Base-by-base conservation (phyloP, 345 rosid species). In the Pistacia vera region DNA sequence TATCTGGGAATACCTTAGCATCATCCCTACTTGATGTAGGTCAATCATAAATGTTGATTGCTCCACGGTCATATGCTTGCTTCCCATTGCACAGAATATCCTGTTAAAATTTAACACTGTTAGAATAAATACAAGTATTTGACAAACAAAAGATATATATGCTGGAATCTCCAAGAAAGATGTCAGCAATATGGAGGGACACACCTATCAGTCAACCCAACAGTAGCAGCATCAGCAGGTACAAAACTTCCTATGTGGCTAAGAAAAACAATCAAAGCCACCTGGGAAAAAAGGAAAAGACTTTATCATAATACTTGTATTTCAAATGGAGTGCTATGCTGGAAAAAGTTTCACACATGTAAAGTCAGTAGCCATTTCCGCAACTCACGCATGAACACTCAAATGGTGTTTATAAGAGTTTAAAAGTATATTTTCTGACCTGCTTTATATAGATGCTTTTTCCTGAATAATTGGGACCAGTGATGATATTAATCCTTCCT, bases 161-260 rank as follows among this genome's bases (percentile, higher is more conserved):
- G 28, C 22, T 22, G 66, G 36, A 46, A 64, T 48, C 36, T 75
- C 28, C 71, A 72, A 41, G 63, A 73, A 83, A 75, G 35, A 81
- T 64, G 25, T 55, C 59, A 13, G 68, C 75, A 80, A 70, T 71
- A 41, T 68, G 76, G 59, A 36, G 58, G 56, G 44, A 70, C 13
- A 28, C 46, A 96, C 99, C 99, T 92, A 81, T 95, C 98, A 33
- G 98, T 96, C 89, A 96, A 85, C 61, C 99, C 99, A 79, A 93
- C 84, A 56, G 92, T 91, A 65, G 99, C 99, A 72, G 97, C 84
- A 75, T 95, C 97, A 78, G 99, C 99, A 14, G 99, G 98, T 82
- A 93, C 97, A 83, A 93, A 95, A 88, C 99, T 93, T 82, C 98
- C 99, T 25, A 95, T 93, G 86, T 93, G 99, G 74, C 98, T 90